Percentiles rank a stretch among this genome's conserved stretches.
Evolutionary conservation across 345 rosid species (phyloP).

Genomic region (Sonneratia alba): DNA sequence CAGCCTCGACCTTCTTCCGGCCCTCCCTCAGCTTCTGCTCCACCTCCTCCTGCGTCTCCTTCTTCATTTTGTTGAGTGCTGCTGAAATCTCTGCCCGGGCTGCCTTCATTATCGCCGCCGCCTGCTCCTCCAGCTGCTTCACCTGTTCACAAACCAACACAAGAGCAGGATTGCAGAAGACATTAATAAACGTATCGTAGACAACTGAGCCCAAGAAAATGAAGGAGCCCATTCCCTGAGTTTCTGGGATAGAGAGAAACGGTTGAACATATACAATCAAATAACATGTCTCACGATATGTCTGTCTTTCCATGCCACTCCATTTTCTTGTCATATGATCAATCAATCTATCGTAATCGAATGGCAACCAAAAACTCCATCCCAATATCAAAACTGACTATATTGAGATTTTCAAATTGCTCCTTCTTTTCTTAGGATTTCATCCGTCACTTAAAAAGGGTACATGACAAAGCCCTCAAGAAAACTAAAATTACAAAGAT

Average conservation of each 20-base stretch:
- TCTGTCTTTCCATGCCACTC: not conserved
- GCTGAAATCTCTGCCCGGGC: conserved; percentile 90
- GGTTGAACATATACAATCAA: not conserved
- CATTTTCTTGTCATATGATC: not conserved
- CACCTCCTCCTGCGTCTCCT: conserved; percentile 74
- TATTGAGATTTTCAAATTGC: no score
- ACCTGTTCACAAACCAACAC: conserved; percentile 19
- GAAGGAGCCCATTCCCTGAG: no score
- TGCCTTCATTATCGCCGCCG: conserved; percentile 65
- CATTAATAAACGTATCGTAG: not conserved
- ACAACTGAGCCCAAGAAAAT: not conserved
- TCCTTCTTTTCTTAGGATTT: no score
- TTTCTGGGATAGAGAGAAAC: not conserved
- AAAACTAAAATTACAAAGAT: no score
- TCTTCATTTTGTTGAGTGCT: conserved; percentile 79
- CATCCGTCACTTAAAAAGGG: no score
- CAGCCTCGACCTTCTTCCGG: conserved; percentile 72
- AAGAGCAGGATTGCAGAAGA: not conserved
- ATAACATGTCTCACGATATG: not conserved
- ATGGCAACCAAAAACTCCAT: no score
- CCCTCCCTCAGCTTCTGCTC: conserved; percentile 56
- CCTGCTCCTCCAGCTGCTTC: conserved; percentile 81
- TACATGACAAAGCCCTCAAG: no score
- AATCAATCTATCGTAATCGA: not conserved
- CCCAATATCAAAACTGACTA: no score